Base-by-base conservation (phyloP, 345 rosid genomes). In the Aegle marmelos region DNA sequence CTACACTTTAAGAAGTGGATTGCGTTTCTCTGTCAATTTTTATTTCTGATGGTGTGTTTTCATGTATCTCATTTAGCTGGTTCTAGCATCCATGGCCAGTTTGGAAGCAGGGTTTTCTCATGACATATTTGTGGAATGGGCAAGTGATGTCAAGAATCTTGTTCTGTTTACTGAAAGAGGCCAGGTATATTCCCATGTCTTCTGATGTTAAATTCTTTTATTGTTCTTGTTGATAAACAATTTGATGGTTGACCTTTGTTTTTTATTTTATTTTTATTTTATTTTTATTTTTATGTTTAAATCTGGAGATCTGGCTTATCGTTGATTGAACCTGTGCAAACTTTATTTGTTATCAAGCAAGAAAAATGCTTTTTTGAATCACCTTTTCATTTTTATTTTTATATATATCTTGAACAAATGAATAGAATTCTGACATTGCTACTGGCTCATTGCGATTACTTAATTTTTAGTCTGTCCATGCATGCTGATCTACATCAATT, bases 51-150 rank as follows among this genome's bases (percentile, higher is more conserved):
- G 71, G 19, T 75, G 56, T 72, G 86, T 48, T 77, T 62, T 72
- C 36, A 73, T 71, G 30, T 76, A 61, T 76, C 65, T 76, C 76
- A 34, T 80, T 78, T 81, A 96, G 99, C 92, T 96, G 81, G 97
- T 94, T 72, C 88, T 96, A 79, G 94, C 97, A 72, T 96, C 99
- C 83, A 92, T 96, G 98, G 99, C 90, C 74, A 96, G 99, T 79
- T 90, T 96, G 78, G 98, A 96, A 85, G 97, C 97, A 58, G 99
- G 99, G 61, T 94, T 94, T 81, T 88, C 99, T 82, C 99, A 92
- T 76, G 98, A 94, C 80, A 94, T 96, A 82, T 94, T 96, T 71
- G 97, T 90, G 75, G 97, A 96, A 69, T 96, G 97, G 99, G 98
- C 98, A 21, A 84, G 89, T 78, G 99, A 94, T 85, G 83, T 81